phyloP scores from a whole-genome alignment of 257 asterid species.

The Penstemon eatonii region DNA sequence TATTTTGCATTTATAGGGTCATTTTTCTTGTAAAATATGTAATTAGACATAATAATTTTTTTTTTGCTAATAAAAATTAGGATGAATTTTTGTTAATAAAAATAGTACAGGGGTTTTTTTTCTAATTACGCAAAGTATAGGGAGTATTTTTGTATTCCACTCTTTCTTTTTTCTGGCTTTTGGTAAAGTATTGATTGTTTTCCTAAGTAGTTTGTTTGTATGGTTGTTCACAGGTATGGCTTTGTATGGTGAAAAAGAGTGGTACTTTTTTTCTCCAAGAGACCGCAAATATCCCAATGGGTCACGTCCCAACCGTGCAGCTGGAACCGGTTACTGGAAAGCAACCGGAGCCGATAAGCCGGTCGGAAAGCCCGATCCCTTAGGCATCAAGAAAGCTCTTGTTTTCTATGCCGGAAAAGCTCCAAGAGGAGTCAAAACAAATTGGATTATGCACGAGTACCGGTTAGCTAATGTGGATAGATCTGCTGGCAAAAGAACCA shows the following conservation, averaged over 20 bases:
- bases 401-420: slow-evolving; percentile 64
- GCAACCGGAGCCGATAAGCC: slow-evolving; percentile 69
- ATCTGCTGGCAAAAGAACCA: slow-evolving; percentile 48
- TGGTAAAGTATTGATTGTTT: slow-evolving; percentile 17
- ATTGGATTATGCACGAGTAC: slow-evolving; percentile 71
- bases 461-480: slow-evolving; percentile 56
- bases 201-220: slow-evolving; percentile 12
- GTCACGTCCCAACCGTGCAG: slow-evolving; percentile 63
- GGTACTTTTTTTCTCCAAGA: slow-evolving; percentile 63
- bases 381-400: slow-evolving; percentile 56
- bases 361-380: slow-evolving; percentile 52
- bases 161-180: not conserved
- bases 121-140: too few species aligned
- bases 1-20: too few species aligned
- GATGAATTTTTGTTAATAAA: too few species aligned
- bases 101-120: too few species aligned
- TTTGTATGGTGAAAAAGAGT: slow-evolving; percentile 56
- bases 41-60: too few species aligned
- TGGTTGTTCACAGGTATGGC: slow-evolving; percentile 39
- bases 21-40: too few species aligned
- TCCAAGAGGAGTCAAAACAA: slow-evolving; percentile 58
- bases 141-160: too few species aligned
- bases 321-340: slow-evolving; percentile 62
- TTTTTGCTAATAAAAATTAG: too few species aligned
- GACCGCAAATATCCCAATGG: slow-evolving; percentile 65